Base-by-base conservation (phyloP, 805 yeast genomes). In the Saccharomycopsis synnaedendra region DNA sequence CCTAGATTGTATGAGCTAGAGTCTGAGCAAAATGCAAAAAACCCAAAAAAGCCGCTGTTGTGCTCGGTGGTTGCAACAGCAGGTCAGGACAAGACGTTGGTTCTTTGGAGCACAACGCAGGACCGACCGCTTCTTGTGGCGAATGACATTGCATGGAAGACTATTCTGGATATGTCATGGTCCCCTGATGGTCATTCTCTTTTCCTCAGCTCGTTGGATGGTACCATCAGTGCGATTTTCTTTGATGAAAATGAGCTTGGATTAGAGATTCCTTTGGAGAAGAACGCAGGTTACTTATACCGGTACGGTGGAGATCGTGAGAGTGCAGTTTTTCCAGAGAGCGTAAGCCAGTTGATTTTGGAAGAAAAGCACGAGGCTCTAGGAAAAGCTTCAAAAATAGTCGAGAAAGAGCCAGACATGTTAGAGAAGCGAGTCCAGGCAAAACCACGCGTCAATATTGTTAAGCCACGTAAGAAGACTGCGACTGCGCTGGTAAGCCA, bases 91-190 rank as follows among this genome's bases (percentile, higher is more conserved):
- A 80, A 85, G 57, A 75, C 88, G 1, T 64, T 93, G 37, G 95
- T 88, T 0, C 69, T 90, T 4, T 90, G 98, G 98, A 80, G 80
- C 57, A 90, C 96, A 0, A 64, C 75, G 2, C 72, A 71, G 45
- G 75, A 88, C 4, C 71, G 85, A 44, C 97, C 98, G 1, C 63
- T 93, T 43, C 72, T 85, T 8, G 85, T 88, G 5, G 85, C 89
- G 1, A 76, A 76, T 39, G 94, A 89, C 53, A 72, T 90, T 10
- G 75, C 83, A 3, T 68, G 71, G 37, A 86, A 84, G 55, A 74
- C 96, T 0, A 82, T 93, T 32, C 87, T 96, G 0, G 98, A 90
- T 62, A 66, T 90, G 43, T 74, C 85, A 32, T 90, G 98, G 98
- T 72, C 83, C 9, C 87, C 90, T 0, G 79, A 78, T 55, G 98